Evolutionary conservation across 148 eudicot genomes (phyloP).

Genomic region (Rhododendron mucronatum): DNA sequence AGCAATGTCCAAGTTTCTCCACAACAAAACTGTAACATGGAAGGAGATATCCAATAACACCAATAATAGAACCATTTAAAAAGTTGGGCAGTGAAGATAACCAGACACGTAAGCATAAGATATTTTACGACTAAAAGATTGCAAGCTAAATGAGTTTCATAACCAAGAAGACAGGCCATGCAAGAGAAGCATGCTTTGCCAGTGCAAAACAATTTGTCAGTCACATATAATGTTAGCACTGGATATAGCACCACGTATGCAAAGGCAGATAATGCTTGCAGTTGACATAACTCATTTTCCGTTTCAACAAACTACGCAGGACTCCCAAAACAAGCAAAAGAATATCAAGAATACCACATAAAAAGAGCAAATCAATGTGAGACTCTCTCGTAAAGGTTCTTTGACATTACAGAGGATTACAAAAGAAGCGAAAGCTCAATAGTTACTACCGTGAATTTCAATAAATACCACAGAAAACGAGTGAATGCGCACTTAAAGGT

Average conservation of each 20-base stretch:
- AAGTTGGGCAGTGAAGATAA: not conserved
- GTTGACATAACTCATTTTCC: not conserved
- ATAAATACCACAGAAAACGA: not conserved
- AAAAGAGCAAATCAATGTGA: not conserved
- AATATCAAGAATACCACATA: not conserved
- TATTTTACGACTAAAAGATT: not conserved
- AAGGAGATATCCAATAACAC: not conserved
- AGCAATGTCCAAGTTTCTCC: not conserved
- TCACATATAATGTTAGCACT: not conserved
- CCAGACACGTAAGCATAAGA: not conserved
- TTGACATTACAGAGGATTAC: not conserved
- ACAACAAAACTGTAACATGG: not conserved
- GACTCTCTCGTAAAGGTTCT: not conserved
- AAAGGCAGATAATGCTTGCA: not conserved
- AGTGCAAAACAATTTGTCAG: not conserved
- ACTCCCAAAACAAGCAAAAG: not conserved
- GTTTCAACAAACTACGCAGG: not conserved
- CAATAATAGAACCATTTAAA: not conserved
- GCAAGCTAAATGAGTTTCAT: not conserved
- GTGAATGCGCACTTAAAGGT: not conserved
- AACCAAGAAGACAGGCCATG: not conserved
- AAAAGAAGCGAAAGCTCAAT: not conserved
- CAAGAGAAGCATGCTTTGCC: not conserved
- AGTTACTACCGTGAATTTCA: not conserved
- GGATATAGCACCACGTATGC: not conserved